phyloP scores from a whole-genome alignment of 176 grass and related monocot genomes.

The Elaeis guineensis region DNA sequence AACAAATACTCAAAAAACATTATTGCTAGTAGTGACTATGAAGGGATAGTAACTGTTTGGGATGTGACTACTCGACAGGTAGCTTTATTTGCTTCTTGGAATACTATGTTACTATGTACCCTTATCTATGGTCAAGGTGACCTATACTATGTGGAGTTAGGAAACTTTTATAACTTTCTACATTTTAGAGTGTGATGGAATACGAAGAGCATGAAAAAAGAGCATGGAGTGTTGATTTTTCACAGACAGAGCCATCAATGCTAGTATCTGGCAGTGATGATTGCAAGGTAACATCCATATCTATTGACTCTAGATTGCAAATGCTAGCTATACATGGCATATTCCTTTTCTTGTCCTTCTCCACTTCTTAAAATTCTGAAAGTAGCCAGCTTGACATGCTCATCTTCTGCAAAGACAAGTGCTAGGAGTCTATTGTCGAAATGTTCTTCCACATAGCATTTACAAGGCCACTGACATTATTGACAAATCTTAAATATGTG shows the following conservation, averaged over 20 bases:
- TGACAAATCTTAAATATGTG: no score
- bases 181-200: conserved; percentile 86
- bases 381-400: no score
- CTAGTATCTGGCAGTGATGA: conserved; percentile 98
- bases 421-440: no score
- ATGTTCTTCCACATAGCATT: no score
- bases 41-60: conserved; percentile 99
- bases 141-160: conserved; percentile 7
- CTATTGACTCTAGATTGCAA: no score
- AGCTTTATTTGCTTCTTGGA: conserved; percentile 13
- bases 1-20: conserved; percentile 99
- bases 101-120: neutral
- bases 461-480: no score
- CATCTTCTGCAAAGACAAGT: no score
- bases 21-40: conserved; percentile 99
- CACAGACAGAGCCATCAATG: conserved; percentile 79
- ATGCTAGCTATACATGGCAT: no score
- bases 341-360: no score
- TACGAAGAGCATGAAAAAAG: conserved; percentile 99
- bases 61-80: conserved; percentile 94
- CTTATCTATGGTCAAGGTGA: conserved; percentile 6
- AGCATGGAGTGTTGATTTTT: conserved; percentile 99
- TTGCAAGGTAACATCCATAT: conserved; percentile 68
- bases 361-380: no score
- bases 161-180: conserved; percentile 16